Evolutionary conservation across 371 early-diverging fungal species (phyloP), one percentile per base, ranked within the genome.

Genomic region (Syncephalis fuscata): DNA sequence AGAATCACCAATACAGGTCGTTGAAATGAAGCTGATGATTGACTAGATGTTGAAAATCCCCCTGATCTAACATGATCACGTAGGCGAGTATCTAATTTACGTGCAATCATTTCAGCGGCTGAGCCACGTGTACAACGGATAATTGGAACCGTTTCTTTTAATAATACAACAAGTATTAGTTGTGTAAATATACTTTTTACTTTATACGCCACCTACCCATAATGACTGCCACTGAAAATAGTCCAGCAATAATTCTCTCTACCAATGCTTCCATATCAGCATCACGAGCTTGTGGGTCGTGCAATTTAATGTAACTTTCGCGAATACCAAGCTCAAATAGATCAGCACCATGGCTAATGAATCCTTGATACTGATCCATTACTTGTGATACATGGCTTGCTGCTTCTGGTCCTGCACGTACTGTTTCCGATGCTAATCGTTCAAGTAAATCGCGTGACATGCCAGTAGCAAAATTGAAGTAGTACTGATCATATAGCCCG

Each of bases 331-430:
- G 71, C n/a, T 95, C 88, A 61, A 98, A 98, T 48, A 99, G 77
- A 54, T 92, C 80, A 20, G 84, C 73, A 54, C 97, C 94, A 32
- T 94, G 81, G 44, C 89, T 85, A 36, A 91, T 66, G 59, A 85
- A 97, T 63, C 92, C 85, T 38, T 98, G 63, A 57, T 97, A 92
- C 68, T 95, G 93, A 71, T 99, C 99, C 58, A 81, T 91, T 8
- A 99, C 82, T 64, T 74, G 39, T 23, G 16, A 4, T 37, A 55
- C 2, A 51, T 71, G 83, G 67, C 91, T 88, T 7, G 82, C 80
- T 24, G 94, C 74, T 55, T 75, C 70, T 48, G 73, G 73, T 26
- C 85, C 70, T 7, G 75, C 79, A 50, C 80, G 73, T 22, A 82
- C 64, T 1, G 76, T 63, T 15, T 88, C 78, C 0, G 88, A 74